A percentile compares a stretch with the other conserved stretches of the same genome.
phyloP scores from a whole-genome alignment of 164 flowering plant genomes.

The Dillenia turbinata region DNA sequence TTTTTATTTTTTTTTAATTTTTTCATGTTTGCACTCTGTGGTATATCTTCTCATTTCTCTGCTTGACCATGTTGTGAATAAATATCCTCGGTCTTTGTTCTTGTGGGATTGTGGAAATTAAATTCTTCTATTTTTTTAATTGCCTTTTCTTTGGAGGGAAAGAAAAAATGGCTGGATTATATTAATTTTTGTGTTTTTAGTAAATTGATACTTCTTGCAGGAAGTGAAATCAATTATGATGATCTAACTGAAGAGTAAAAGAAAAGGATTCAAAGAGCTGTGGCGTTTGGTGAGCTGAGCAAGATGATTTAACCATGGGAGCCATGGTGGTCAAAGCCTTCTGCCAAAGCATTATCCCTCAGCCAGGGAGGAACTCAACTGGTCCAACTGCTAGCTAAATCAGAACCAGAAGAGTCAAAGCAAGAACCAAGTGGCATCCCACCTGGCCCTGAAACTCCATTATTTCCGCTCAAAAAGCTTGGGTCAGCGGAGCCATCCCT shows the following conservation, averaged over 20 bases:
- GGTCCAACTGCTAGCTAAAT: slow-evolving; percentile 39
- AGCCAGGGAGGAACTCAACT: slow-evolving; percentile 63
- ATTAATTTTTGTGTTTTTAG: too few relatives aligned
- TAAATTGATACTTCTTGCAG: slow-evolving; percentile 24
- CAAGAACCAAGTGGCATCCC: slow-evolving; percentile 46
- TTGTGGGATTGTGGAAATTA: neutral
- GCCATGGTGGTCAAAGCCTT: slow-evolving; percentile 91
- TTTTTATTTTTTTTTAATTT: too few relatives aligned
- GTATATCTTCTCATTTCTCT: neutral
- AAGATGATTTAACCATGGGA: slow-evolving; percentile 90
- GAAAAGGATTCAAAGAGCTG: slow-evolving; percentile 65
- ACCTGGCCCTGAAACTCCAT: slow-evolving; percentile 66
- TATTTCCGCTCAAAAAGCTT: slow-evolving; percentile 52
- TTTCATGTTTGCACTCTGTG: neutral
- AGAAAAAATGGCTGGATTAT: too few relatives aligned
- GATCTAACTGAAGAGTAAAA: slow-evolving; percentile 65
- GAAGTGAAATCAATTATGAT: slow-evolving; percentile 49
- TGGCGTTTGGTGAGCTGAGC: slow-evolving; percentile 89
- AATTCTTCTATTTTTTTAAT: neutral
- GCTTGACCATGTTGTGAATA: neutral
- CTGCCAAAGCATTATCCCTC: slow-evolving; percentile 56
- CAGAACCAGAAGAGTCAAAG: slow-evolving; percentile 16
- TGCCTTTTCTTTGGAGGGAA: too few relatives aligned
- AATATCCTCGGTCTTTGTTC: neutral
- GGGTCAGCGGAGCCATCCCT: slow-evolving; percentile 66